These are phyloP conservation scores for Aureobasidium zeae DNA, from an alignment of 2,329 filamentous ascomycete genomes.

Conservation along the genomic window DNA sequence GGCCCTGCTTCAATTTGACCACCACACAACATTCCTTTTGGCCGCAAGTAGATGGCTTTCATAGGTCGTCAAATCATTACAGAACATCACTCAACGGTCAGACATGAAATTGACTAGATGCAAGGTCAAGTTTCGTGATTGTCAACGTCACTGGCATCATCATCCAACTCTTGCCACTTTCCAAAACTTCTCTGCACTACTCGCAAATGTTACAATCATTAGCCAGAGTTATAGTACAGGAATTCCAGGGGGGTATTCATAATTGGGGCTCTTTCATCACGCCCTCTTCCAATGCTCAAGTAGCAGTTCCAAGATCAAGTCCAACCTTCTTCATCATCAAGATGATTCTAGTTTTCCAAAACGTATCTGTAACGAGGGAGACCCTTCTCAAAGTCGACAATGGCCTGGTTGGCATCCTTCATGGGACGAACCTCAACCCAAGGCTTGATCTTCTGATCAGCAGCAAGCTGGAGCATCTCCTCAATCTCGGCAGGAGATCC, in stretches of 20 bases:
- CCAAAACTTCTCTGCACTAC: too few species aligned
- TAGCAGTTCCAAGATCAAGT: background rate
- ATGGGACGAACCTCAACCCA: conserved; percentile 54
- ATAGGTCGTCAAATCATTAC: too few species aligned
- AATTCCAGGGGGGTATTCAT: conserved; percentile 13
- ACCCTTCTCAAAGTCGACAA: conserved; percentile 49
- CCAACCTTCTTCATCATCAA: background rate
- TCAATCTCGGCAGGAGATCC: conserved; percentile 48
- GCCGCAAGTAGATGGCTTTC: too few species aligned
- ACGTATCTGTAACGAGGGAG: conserved; percentile 40
- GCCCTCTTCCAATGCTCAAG: too few species aligned
- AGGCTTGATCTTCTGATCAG: conserved; percentile 47
- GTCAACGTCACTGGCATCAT: too few species aligned
- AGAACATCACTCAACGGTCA: background rate
- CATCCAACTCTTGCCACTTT: too few species aligned
- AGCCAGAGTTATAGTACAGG: too few species aligned
- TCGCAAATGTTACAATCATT: too few species aligned
- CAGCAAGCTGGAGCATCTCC: conserved; percentile 53
- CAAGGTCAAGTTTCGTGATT: too few species aligned
- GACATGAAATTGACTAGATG: background rate
- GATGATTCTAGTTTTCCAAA: conserved; percentile 28
- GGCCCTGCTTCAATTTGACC: too few species aligned
- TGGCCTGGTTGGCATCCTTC: conserved; percentile 47
- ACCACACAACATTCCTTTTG: too few species aligned
- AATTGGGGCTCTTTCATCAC: conserved; percentile 10